These are phyloP conservation scores for Backusella tarrabulga DNA, from an alignment of 192 early-diverging fungal genomes.

Conservation along the genomic window DNA sequence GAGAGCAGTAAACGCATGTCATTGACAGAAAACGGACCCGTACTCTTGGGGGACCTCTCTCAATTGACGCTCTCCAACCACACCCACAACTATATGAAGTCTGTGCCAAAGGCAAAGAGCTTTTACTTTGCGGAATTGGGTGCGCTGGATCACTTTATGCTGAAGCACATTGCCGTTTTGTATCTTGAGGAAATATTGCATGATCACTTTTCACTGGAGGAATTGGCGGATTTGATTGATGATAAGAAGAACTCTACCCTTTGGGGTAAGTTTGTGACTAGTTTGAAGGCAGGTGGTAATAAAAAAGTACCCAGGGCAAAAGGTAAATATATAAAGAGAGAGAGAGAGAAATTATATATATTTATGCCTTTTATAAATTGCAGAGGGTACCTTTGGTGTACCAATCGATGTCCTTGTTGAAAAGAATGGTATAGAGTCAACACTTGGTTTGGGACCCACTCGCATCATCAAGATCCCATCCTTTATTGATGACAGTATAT, in stretches of 20 bases:
- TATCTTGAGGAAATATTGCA: constrained; percentile 74
- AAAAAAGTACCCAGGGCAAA: constrained; percentile 44
- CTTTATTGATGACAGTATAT: constrained; percentile 83
- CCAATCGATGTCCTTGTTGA: constrained; percentile 83
- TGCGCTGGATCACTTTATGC: constrained; percentile 76
- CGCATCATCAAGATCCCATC: constrained; percentile 77
- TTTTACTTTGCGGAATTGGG: constrained; percentile 64
- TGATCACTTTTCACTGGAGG: constrained; percentile 68
- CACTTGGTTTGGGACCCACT: constrained; percentile 62
- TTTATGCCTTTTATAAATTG: background rate
- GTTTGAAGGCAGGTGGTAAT: constrained; percentile 59
- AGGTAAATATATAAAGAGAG: constrained; percentile 43
- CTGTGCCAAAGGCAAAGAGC: constrained; percentile 15
- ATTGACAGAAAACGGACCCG: background rate
- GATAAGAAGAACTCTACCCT: constrained; percentile 70
- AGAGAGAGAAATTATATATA: too few relatives aligned
- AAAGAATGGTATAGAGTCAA: constrained; percentile 80
- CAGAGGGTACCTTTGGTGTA: constrained; percentile 89
- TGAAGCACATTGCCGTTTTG: constrained; percentile 82
- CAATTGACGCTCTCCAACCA: background rate
- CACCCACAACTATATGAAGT: constrained; percentile 11
- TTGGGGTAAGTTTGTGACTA: constrained; percentile 72
- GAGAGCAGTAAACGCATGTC: background rate
- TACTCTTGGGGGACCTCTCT: background rate
- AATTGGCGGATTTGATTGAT: constrained; percentile 80